Evolutionary conservation across 2,329 filamentous ascomycete species (phyloP).

Genomic region (Aspergillus sp.): DNA sequence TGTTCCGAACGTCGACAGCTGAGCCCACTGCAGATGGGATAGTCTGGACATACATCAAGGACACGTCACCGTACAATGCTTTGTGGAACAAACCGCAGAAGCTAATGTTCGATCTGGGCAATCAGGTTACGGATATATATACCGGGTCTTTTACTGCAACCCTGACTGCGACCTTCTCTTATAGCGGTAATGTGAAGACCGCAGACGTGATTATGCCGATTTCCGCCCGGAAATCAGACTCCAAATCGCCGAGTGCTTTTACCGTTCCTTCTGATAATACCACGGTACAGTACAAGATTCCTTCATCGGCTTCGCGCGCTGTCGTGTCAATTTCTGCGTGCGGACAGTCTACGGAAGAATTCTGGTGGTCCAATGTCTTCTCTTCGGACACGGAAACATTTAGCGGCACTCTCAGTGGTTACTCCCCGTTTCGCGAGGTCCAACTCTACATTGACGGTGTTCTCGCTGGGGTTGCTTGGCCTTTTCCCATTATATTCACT

Average conservation of each 20-base stretch:
- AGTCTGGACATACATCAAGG: constrained; percentile 68
- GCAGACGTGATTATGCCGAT: constrained; percentile 64
- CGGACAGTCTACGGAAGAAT: constrained; percentile 70
- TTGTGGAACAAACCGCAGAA: constrained; percentile 65
- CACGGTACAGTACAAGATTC: constrained; percentile 55
- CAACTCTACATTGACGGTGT: constrained; percentile 67
- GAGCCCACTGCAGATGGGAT: constrained; percentile 68
- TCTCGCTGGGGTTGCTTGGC: constrained; percentile 70
- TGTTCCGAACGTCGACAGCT: constrained; percentile 78
- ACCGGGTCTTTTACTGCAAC: constrained; percentile 69
- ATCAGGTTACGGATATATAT: constrained; percentile 63
- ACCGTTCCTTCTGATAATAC: constrained; percentile 58
- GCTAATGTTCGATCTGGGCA: constrained; percentile 73
- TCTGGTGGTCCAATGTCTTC: constrained; percentile 77
- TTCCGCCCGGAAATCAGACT: constrained; percentile 23
- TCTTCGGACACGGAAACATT: constrained; percentile 57
- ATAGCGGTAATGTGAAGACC: constrained; percentile 29
- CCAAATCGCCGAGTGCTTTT: constrained; percentile 59
- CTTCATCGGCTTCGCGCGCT: constrained; percentile 60
- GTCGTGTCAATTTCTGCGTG: constrained; percentile 71
- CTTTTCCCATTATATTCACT: constrained; percentile 75
- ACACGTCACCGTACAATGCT: constrained; percentile 64
- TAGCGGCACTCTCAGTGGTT: constrained; percentile 52
- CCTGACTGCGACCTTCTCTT: constrained; percentile 66
- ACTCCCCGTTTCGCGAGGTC: constrained; percentile 70